Evolutionary conservation across 108 stramenopile species (phyloP), one percentile per base, ranked within the genome.

Genomic region (Aureococcus anophagefferens): DNA sequence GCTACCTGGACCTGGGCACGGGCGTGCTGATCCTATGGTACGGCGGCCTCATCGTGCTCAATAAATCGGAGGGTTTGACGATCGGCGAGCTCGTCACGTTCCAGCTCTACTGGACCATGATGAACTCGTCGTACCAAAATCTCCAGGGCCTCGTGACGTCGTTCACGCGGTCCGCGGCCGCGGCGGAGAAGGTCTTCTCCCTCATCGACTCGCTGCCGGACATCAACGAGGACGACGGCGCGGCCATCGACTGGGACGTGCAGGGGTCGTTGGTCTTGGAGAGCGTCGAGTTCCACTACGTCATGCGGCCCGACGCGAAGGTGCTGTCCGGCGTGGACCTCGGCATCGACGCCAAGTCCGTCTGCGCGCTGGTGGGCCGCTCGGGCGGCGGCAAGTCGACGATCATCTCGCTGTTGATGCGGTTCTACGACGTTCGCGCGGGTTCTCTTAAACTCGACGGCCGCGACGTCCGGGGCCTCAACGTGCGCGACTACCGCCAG

Each of bases 331-430:
- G 85, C 77, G 71, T 96, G 30, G 84, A 88, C 18, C 71, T 99
- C 28, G 46, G 68, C 33, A 74, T 97, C 21, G 66, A 76, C 35
- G 74, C 91, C 15, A 94, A 94, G 31, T 76, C 89, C 37, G 88
- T 93, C 64, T 81, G 94, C 30, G 96, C 93, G 0, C 65, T 99
- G 32, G 89, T 92, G 4, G 98, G 98, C 18, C 79, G 88, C 32
- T 93, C 90, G 77, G 98, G 98, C 5, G 78, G 79, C 30, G 98
- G 98, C 31, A 99, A 96, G 74, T 82, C 84, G 17, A 95, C 94
- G 15, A 40, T 94, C 35, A 86, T 88, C 14, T 83, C 82, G 18
- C 70, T 99, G 9, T 76, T 99, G 68, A 84, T 88, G n/a, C 93
- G 94, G 25, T 79, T 99, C 64, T 95, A 95, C 74, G 63, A 73